Evolutionary conservation across 345 rosid genomes (phyloP), one percentile per base, ranked within the genome.

Genomic region (Heritiera fomes): DNA sequence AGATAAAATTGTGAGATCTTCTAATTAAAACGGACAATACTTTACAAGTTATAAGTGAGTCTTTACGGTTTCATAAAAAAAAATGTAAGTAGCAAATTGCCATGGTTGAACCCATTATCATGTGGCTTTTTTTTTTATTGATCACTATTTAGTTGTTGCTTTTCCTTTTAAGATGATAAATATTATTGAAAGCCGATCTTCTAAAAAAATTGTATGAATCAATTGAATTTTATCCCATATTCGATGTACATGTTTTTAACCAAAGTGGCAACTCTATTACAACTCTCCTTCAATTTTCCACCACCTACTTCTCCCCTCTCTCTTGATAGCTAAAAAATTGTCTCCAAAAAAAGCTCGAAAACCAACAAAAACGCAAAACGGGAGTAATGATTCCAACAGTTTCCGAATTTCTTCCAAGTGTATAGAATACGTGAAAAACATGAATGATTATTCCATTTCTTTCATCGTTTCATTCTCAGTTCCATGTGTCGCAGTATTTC

Each of bases 391-490:
- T 64, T 64, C 67, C 67, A 63, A 6, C 15, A 32, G 12, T 38
- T 65, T 3, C 23, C 28, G 8, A 38, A 64, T 34, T 64, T 14
- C 68, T 64, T 3, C 46, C 68, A 2, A 38, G 45, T 17, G 49
- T 18, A 28, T 12, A 34, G 1, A 14, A 18, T 40, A 66, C 50
- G 30, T 41, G 71, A 41, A 40, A n/a, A 40, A 18, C 28, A 65
- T 5, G 70, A 40, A 65, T 65, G 70, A 40, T 65, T 41, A 34
- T 66, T 38, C 45, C 68, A 34, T 63, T 63, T 32, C 41, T 63
- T 34, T 63, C 45, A 63, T 63, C 4, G 34, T 67, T 71, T 15
- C 58, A 7, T 71, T 49, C 55, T 69, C 38, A 12, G 56, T 68
- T 45, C 55, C 73, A 46, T 45, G 65, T 49, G 56, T 70, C 18